Base-by-base conservation (phyloP, 1,139 yeast species). In the Protomyces lactucae-debilis region DNA sequence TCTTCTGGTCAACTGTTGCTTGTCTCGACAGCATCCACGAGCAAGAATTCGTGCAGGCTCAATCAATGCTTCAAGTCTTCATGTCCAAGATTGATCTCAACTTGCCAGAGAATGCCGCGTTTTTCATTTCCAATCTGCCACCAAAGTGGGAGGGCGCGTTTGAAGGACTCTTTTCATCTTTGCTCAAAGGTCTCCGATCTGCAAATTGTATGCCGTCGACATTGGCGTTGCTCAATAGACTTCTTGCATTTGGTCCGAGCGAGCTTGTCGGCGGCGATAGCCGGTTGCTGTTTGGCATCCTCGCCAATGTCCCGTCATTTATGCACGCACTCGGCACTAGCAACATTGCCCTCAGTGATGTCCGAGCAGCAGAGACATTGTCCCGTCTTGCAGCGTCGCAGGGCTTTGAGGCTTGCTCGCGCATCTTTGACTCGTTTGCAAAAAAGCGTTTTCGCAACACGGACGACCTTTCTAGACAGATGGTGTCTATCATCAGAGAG, bases 1-100 rank as follows among this genome's bases (percentile, higher is more conserved):
- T 93, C 51, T 95, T 93, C 73, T 95, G 99, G 99, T 88, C 93
- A 0, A 85, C 95, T 39, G 95, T 92, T 36, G 99, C 99, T 0
- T 88, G 97, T 71, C 77, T 93, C 69, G 86, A 87, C 65, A 90
- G 97, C 0, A 82, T 91, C 45, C 96, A 91, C 71, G 99, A 95
- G 74, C 92, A 87, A 71, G 99, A 95, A 72, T 95, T 88, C 72
- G 84, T 90, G 63, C 99, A 93, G 72, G 88, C 88, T 0, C 77
- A 93, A 52, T 87, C 95, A 0, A 85, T 95, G 1, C 77, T 93
- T 72, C 84, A 91, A 45, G 90, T 88, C 71, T 87, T 92, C 72
- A 83, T 93, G 28, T 85, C 92, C 12, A 92, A 92, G 73, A 88
- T 93, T 71, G 97, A 91, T 72, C 77, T 91, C 66, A 92, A 88